These are phyloP conservation scores for Filobasidium wieringae DNA, from an alignment of 768 basidiomycete genomes.

Conservation along the genomic window DNA sequence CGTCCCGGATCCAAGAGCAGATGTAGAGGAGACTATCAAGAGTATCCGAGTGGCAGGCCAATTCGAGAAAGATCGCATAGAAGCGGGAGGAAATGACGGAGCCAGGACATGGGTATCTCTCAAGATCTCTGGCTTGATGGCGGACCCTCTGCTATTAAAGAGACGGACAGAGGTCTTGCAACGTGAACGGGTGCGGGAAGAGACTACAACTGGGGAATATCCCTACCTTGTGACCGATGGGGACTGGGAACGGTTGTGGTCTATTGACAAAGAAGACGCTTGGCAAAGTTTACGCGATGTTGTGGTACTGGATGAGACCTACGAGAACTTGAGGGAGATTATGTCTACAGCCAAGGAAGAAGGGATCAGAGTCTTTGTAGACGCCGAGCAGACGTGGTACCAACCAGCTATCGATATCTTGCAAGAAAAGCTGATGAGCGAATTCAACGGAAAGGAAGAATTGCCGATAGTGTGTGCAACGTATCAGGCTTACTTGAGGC, in stretches of 20 bases:
- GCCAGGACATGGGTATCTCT: background rate
- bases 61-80: background rate
- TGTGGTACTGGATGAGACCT: background rate
- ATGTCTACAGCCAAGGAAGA: background rate
- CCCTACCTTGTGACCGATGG: background rate
- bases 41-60: background rate
- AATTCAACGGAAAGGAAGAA: background rate
- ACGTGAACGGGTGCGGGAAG: background rate
- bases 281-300: background rate
- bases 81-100: background rate
- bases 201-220: background rate
- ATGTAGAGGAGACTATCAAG: background rate
- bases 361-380: background rate
- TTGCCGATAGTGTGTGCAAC: too few species aligned
- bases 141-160: background rate
- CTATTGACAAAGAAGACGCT: background rate
- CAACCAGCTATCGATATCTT: slow-evolving; percentile 12
- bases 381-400: background rate
- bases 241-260: background rate
- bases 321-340: background rate
- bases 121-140: background rate
- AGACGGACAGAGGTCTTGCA: background rate
- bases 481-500: too few species aligned
- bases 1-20: background rate
- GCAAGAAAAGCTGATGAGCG: background rate